phyloP scores from a whole-genome alignment of 2,329 filamentous ascomycete species.

The Colletotrichum graminicola region DNA sequence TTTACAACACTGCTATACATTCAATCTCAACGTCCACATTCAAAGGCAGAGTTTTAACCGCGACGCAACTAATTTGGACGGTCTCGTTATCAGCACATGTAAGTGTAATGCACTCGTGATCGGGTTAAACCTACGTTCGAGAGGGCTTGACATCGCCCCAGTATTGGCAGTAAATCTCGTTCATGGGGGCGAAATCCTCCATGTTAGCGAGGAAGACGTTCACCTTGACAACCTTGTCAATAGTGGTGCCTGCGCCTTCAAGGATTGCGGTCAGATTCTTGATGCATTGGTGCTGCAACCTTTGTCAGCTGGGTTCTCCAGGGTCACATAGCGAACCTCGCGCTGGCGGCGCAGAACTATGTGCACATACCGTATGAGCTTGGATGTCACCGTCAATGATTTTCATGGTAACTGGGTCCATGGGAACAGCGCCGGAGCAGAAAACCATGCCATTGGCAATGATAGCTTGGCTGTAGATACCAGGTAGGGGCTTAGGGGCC shows the following conservation, averaged over 20 bases:
- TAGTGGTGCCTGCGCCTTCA: conserved; percentile 73
- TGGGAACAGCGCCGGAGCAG: conserved; percentile 78
- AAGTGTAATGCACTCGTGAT: fast-evolving
- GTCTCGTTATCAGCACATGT: neutral
- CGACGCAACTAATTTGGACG: conserved; percentile 48
- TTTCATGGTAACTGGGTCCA: conserved; percentile 68
- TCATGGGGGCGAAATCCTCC: conserved; percentile 82
- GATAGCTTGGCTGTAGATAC: conserved; percentile 68
- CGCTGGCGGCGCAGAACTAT: neutral
- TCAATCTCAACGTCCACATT: conserved; percentile 53
- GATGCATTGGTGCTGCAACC: conserved; percentile 69
- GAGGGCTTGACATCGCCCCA: conserved; percentile 67
- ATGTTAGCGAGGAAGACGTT: conserved; percentile 80
- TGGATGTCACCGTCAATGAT: conserved; percentile 74
- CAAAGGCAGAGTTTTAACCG: conserved; percentile 51
- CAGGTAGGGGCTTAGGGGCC: conserved; percentile 55
- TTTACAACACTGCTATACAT: conserved; percentile 50
- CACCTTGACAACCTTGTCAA: conserved; percentile 78
- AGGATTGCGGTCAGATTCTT: conserved; percentile 79
- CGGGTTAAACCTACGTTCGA: conserved; percentile 53
- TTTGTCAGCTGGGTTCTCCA: neutral
- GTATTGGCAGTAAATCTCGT: conserved; percentile 78
- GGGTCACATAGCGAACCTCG: neutral
- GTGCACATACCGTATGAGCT: conserved; percentile 68
- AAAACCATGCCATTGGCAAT: conserved; percentile 76